Evolutionary conservation across 2,329 filamentous ascomycete genomes (phyloP).

Genomic region (Colletotrichum musae): DNA sequence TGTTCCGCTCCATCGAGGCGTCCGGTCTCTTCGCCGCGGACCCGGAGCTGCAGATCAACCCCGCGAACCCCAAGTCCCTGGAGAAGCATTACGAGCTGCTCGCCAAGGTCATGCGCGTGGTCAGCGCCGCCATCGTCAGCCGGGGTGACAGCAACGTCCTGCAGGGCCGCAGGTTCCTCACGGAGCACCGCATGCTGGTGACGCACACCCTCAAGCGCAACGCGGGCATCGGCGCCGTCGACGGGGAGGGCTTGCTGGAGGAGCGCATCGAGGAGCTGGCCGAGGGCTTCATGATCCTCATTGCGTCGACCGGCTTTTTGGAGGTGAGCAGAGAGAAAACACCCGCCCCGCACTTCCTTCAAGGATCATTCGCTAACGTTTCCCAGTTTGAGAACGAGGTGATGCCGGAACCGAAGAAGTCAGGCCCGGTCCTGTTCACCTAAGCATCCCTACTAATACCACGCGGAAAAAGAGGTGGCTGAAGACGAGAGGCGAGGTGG

Average conservation of each 20-base stretch:
- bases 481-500: no score
- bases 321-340: constrained; percentile 74
- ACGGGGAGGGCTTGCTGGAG: constrained; percentile 62
- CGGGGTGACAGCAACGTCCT: constrained; percentile 86
- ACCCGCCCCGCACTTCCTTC: not conserved
- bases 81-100: constrained; percentile 89
- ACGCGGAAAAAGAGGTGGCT: not conserved
- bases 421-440: constrained; percentile 57
- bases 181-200: constrained; percentile 86
- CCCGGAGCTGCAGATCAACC: constrained; percentile 89
- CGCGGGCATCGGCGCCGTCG: constrained; percentile 77
- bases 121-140: constrained; percentile 85
- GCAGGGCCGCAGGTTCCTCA: constrained; percentile 84
- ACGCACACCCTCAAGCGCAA: constrained; percentile 92
- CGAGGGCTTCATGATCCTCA: constrained; percentile 87
- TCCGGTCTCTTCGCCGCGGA: constrained; percentile 92
- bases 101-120: constrained; percentile 82
- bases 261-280: constrained; percentile 82
- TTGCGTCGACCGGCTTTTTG: constrained; percentile 86
- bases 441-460: constrained; percentile 42
- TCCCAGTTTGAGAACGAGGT: constrained; percentile 59
- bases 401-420: constrained; percentile 50
- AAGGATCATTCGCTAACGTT: constrained; percentile 23
- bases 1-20: constrained; percentile 85
- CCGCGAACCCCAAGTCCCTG: constrained; percentile 78